Percentiles rank a stretch among this genome's conserved stretches.
Conservation (phyloP, 2,329 filamentous ascomycete genomes). For the Neonectria hederae region DNA sequence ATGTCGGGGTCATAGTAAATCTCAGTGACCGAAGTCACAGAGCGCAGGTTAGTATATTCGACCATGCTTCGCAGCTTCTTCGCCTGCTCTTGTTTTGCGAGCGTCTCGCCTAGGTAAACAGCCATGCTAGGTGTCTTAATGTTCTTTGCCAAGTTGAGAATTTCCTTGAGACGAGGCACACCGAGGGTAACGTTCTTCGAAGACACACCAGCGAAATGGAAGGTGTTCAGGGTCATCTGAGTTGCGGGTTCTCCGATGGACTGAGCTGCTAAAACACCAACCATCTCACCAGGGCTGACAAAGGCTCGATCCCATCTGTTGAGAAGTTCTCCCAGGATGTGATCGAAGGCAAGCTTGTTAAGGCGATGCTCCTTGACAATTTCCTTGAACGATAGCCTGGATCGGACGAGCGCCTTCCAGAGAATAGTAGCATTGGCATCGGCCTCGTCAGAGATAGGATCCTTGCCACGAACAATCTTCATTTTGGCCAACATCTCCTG, state of each 20-base stretch:
- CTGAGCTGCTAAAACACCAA: slow-evolving; percentile 95
- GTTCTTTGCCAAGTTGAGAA: slow-evolving; percentile 96
- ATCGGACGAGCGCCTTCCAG: slow-evolving; percentile 91
- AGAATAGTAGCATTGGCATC: slow-evolving; percentile 88
- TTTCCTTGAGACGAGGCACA: slow-evolving; percentile 99
- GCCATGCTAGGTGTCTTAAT: slow-evolving; percentile 99
- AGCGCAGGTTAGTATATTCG: slow-evolving; percentile 93
- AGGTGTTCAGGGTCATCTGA: slow-evolving; percentile 99
- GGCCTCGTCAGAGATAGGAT: slow-evolving; percentile 84
- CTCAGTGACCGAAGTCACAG: slow-evolving; percentile 90
- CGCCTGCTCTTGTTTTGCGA: slow-evolving; percentile 78
- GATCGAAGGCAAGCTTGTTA: slow-evolving; percentile 91
- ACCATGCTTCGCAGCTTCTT: slow-evolving; percentile 89
- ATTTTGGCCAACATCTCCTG: slow-evolving; percentile 78
- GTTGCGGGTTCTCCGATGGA: slow-evolving; percentile 99
- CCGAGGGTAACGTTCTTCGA: slow-evolving; percentile 99
- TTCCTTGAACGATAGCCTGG: slow-evolving; percentile 90
- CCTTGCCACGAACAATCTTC: slow-evolving; percentile 85
- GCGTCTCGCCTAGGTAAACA: slow-evolving; percentile 77
- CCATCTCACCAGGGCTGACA: slow-evolving; percentile 97
- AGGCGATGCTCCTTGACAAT: slow-evolving; percentile 86
- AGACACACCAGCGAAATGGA: slow-evolving; percentile 99
- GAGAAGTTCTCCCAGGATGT: slow-evolving; percentile 90
- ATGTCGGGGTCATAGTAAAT: slow-evolving; percentile 98
- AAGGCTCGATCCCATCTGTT: slow-evolving; percentile 86